These are phyloP conservation scores for Thozetella sp. DNA, from an alignment of 495 filamentous ascomycete species.

Conservation along the genomic window DNA sequence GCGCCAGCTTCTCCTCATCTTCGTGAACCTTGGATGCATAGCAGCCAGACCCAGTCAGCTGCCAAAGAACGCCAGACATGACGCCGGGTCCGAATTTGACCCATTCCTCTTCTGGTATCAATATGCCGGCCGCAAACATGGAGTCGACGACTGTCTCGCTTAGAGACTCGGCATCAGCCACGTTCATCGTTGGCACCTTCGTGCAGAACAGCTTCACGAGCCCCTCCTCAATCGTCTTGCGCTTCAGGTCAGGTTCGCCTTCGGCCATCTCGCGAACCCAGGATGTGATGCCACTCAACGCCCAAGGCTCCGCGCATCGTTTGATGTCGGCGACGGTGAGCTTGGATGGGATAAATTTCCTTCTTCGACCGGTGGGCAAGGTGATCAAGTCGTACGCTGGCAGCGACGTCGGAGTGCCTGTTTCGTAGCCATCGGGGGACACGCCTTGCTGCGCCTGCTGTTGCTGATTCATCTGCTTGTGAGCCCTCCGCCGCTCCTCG, in stretches of 20 bases:
- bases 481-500: conserved; percentile 54
- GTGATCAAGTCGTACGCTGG: conserved; percentile 70
- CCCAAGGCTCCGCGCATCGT: conserved; percentile 89
- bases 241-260: conserved; percentile 78
- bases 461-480: conserved; percentile 60
- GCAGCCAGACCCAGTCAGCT: conserved; percentile 90
- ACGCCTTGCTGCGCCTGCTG: conserved; percentile 43
- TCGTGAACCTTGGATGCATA: conserved; percentile 85
- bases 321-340: conserved; percentile 82
- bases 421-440: conserved; percentile 49
- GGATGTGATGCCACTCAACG: conserved; percentile 79
- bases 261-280: conserved; percentile 92
- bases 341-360: conserved; percentile 87
- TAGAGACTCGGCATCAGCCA: conserved; percentile 90
- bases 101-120: conserved; percentile 96
- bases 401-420: conserved; percentile 51
- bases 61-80: conserved; percentile 87
- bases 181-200: conserved; percentile 99
- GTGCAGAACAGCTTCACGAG: conserved; percentile 90
- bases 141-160: conserved; percentile 75
- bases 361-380: conserved; percentile 67
- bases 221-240: conserved; percentile 80
- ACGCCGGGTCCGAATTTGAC: conserved; percentile 81
- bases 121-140: conserved; percentile 77
- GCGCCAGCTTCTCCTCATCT: conserved; percentile 46